Percentiles rank a stretch among this genome's conserved stretches.
These are phyloP conservation scores for Rugonectria rugulosa DNA, from an alignment of 2,329 filamentous ascomycete species.

Conservation along the genomic window DNA sequence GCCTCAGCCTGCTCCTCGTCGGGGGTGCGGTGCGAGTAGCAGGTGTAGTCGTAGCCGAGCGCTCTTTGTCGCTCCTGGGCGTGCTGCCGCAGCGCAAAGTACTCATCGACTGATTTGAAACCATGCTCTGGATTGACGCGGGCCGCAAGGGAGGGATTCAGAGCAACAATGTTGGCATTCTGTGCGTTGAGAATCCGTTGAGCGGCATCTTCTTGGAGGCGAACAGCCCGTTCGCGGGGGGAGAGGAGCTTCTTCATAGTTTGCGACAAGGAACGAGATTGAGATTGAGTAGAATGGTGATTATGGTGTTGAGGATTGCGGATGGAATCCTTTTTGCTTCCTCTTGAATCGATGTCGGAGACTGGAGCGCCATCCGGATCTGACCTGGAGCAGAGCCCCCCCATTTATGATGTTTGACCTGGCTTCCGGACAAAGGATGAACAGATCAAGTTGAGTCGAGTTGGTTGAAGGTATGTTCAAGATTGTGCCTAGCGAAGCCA, in stretches of 20 bases:
- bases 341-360: background rate
- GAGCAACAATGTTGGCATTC: slow-evolving; percentile 31
- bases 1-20: slow-evolving; percentile 49
- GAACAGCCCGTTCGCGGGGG: slow-evolving; percentile 7
- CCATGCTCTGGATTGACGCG: slow-evolving; percentile 1
- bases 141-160: slow-evolving; percentile 3
- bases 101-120: slow-evolving; percentile 36
- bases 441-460: no score
- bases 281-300: slow-evolving; percentile 12
- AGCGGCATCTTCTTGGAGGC: slow-evolving; percentile 33
- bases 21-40: slow-evolving; percentile 41
- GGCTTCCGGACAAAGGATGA: background rate
- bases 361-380: slow-evolving; percentile 11
- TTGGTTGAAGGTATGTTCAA: no score
- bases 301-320: background rate
- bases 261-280: slow-evolving; percentile 21
- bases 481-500: no score
- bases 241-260: slow-evolving; percentile 7
- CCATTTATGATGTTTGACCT: slow-evolving; percentile 32
- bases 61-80: slow-evolving; percentile 44
- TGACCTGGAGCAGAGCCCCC: slow-evolving; percentile 38
- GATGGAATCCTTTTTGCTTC: slow-evolving; percentile 10
- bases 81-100: slow-evolving; percentile 41
- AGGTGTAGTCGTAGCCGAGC: slow-evolving; percentile 51
- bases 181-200: slow-evolving; percentile 37